A percentile compares a stretch with the other conserved stretches of the same genome.
Conservation (phyloP, 192 early-diverging fungal genomes). For the Backusella tuberculispora region DNA sequence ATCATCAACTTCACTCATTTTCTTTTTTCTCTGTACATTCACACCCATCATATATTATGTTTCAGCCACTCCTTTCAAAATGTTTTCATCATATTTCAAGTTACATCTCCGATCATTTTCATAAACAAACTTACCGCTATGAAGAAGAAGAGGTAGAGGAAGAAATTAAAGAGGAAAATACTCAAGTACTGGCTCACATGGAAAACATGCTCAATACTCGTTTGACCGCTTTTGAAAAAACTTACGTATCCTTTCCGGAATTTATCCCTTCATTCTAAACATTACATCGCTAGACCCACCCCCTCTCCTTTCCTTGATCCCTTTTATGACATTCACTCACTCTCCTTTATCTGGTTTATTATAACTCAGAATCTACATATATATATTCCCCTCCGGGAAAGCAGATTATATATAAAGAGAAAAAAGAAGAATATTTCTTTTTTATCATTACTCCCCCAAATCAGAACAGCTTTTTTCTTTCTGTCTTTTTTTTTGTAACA, state of each 20-base stretch:
- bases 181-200: neutral
- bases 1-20: neutral
- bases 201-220: slow-evolving; percentile 10
- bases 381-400: too few species aligned
- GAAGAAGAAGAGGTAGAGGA: neutral
- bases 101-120: slow-evolving; percentile 6
- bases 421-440: too few species aligned
- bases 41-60: neutral
- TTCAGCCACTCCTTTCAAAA: slow-evolving; percentile 13
- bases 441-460: too few species aligned
- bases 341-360: neutral
- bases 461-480: too few species aligned
- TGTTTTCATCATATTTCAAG: neutral
- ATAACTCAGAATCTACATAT: neutral
- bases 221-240: slow-evolving; percentile 16
- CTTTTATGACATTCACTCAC: too few species aligned
- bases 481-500: neutral
- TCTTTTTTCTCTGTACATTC: neutral
- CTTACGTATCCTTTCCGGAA: slow-evolving; percentile 15
- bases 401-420: too few species aligned
- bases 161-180: neutral
- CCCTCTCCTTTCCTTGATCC: too few species aligned
- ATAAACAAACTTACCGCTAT: neutral
- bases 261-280: neutral
- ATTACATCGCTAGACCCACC: too few species aligned